phyloP scores from a whole-genome alignment of 1,284 basidiomycete species.

The Cryptococcus hybrid region DNA sequence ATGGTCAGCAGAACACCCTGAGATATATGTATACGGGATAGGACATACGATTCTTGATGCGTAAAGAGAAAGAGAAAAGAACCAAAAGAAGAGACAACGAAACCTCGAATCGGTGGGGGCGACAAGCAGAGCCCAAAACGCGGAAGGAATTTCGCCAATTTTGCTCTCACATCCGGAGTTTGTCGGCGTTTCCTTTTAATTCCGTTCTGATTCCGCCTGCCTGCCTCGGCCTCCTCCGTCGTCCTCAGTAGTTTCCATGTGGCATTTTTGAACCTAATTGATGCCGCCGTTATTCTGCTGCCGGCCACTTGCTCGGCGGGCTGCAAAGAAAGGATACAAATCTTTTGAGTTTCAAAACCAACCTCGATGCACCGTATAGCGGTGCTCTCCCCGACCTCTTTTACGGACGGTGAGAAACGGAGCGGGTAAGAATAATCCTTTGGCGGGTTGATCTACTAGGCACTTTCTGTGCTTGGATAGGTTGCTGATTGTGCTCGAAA shows the following conservation, averaged over 20 bases:
- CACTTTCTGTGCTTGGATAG: background rate
- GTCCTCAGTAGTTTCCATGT: too few species aligned
- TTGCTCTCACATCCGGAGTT: background rate
- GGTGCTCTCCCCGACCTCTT: slow-evolving; percentile 18
- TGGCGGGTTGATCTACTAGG: background rate
- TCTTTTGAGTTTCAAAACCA: slow-evolving; percentile 8
- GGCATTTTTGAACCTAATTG: background rate
- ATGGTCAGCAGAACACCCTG: background rate
- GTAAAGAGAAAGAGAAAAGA: slow-evolving; percentile 6
- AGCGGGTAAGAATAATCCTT: slow-evolving; percentile 28
- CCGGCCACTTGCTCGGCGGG: too few species aligned
- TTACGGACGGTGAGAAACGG: slow-evolving; percentile 35
- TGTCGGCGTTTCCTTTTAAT: background rate
- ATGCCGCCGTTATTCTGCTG: too few species aligned
- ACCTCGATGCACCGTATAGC: slow-evolving; percentile 28
- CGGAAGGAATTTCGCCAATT: background rate
- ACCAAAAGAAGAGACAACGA: background rate
- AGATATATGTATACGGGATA: background rate
- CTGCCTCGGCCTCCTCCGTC: background rate
- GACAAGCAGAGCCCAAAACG: background rate
- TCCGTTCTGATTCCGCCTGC: slow-evolving; percentile 1
- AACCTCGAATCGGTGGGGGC: slow-evolving; percentile 7
- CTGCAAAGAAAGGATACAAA: background rate
- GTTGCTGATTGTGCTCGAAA: background rate
- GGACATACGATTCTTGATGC: slow-evolving; percentile 19